Conservation (phyloP, 1,139 yeast genomes). For the Blastobotrys indianensis region DNA sequence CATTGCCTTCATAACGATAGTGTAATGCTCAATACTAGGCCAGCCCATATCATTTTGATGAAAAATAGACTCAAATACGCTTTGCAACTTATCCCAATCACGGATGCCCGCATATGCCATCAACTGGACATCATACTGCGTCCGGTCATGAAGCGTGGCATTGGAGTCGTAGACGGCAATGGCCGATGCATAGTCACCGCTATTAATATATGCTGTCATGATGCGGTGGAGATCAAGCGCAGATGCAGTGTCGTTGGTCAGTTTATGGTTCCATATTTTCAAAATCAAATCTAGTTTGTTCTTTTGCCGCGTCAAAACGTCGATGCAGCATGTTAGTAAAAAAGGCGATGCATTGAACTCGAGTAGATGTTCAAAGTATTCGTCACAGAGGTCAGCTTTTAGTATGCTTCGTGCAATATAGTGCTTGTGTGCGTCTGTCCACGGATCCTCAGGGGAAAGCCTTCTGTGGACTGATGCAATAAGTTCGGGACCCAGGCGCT, state of each 20-base stretch:
- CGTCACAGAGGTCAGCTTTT: no score
- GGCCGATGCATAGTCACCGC: slow-evolving; percentile 41
- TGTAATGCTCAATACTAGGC: slow-evolving; percentile 56
- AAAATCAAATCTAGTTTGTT: not conserved
- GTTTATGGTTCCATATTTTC: not conserved
- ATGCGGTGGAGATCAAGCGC: slow-evolving; percentile 30
- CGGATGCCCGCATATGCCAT: slow-evolving; percentile 45
- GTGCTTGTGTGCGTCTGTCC: no score
- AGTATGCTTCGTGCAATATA: no score
- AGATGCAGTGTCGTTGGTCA: no score
- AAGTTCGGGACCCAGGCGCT: no score
- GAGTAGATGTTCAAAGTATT: no score
- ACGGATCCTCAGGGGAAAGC: no score
- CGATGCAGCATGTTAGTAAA: slow-evolving; percentile 9
- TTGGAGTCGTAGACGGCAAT: slow-evolving; percentile 36
- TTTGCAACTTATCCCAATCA: slow-evolving; percentile 56
- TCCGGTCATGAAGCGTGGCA: slow-evolving; percentile 28
- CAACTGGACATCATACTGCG: slow-evolving; percentile 27
- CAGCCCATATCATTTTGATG: slow-evolving; percentile 45
- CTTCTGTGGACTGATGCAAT: no score
- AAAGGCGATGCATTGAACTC: no score
- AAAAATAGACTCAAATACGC: slow-evolving; percentile 57
- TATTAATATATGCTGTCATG: slow-evolving; percentile 40
- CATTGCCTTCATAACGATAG: slow-evolving; percentile 58
- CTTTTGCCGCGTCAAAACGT: slow-evolving; percentile 13